Evolutionary conservation across 225 moss, liverwort and hornwort genomes (phyloP).

Genomic region (Pleurozium schreberi): DNA sequence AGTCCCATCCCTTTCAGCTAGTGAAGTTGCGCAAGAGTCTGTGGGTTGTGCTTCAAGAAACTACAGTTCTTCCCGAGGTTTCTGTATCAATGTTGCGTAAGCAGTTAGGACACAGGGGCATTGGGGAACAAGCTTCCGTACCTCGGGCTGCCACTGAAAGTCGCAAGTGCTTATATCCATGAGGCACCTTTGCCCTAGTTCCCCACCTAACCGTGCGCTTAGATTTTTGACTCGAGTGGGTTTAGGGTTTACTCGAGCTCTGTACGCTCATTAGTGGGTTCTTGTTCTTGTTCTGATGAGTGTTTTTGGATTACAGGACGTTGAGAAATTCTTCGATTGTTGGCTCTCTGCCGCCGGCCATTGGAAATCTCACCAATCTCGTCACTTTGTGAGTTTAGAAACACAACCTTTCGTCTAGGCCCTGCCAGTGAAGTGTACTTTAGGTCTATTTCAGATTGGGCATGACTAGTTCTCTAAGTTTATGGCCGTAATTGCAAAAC

Average conservation of each 20-base stretch:
- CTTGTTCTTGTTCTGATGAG: background rate
- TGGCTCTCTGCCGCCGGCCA: constrained; percentile 13
- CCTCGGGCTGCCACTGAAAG: background rate
- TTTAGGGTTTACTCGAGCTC: background rate
- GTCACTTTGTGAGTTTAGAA: constrained; percentile 23
- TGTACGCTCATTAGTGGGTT: background rate
- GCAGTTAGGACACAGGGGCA: background rate
- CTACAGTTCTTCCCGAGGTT: background rate
- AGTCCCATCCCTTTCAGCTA: background rate
- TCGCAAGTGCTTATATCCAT: background rate
- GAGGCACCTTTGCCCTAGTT: background rate
- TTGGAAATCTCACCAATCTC: constrained; percentile 38
- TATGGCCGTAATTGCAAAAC: background rate
- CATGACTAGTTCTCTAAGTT: background rate
- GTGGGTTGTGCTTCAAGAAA: background rate
- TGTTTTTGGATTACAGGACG: constrained; percentile 4
- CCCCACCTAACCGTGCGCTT: background rate
- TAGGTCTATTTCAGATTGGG: background rate
- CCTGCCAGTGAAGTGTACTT: background rate
- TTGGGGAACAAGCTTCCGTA: background rate
- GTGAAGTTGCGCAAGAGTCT: background rate
- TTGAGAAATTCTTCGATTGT: constrained; percentile 22
- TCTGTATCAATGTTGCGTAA: background rate
- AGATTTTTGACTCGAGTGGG: background rate
- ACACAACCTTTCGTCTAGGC: background rate